phyloP scores from a whole-genome alignment of 2,329 filamentous ascomycete genomes.

The Acrocalymma vagum region DNA sequence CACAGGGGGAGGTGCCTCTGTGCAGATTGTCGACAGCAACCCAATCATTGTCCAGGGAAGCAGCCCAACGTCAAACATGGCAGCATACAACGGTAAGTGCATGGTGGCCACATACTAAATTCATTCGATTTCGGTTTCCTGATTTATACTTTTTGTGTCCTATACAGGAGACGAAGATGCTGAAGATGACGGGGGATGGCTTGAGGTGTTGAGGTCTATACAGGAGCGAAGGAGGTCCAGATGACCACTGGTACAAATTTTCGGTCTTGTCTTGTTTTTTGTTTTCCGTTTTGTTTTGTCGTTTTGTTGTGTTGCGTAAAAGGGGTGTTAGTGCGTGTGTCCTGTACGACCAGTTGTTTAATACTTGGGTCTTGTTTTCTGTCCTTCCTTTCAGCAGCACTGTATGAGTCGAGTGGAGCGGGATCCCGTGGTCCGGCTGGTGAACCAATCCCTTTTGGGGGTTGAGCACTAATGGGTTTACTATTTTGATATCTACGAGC shows the following conservation, averaged over 20 bases:
- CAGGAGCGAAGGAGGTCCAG: constrained; percentile 30
- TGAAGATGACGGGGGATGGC: constrained; percentile 40
- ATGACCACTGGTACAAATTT: constrained; percentile 9
- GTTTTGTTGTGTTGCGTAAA: constrained; percentile 6
- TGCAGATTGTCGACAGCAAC: constrained; percentile 45
- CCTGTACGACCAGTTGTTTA: constrained; percentile 26
- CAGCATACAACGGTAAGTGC: constrained; percentile 43
- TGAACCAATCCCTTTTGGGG: no score
- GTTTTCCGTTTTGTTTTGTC: constrained; percentile 1
- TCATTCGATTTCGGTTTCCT: constrained; percentile 34
- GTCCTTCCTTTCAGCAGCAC: neutral
- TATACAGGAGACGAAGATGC: constrained; percentile 34
- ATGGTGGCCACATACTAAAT: constrained; percentile 38
- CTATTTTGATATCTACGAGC: no score
- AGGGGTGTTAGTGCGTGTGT: no score
- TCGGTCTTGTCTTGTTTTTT: constrained; percentile 11
- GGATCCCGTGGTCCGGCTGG: no score
- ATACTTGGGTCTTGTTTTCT: constrained; percentile 11
- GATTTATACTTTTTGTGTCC: constrained; percentile 28
- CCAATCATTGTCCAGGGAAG: constrained; percentile 39
- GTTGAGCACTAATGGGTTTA: no score
- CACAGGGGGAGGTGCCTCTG: constrained; percentile 33
- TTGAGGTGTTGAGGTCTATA: constrained; percentile 37
- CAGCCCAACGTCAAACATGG: constrained; percentile 23
- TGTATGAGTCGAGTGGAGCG: no score